A percentile compares a stretch with the other conserved stretches of the same genome.
phyloP scores from a whole-genome alignment of 1,139 yeast genomes.

The Hansenula sp. region DNA sequence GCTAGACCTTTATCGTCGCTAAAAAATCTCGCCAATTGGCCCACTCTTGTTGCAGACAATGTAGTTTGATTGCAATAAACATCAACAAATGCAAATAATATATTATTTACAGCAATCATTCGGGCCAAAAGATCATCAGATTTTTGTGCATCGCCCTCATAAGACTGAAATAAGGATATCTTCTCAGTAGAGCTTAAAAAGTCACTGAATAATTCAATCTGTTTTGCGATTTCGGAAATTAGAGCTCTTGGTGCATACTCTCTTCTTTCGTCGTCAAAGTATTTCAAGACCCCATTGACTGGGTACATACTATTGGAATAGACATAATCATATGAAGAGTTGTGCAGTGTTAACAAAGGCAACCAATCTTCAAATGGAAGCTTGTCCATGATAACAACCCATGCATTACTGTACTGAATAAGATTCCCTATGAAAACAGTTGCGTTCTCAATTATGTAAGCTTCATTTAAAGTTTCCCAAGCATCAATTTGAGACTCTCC shows the following conservation, averaged over 20 bases:
- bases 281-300: conserved; percentile 47
- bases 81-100: conserved; percentile 46
- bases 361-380: conserved; percentile 45
- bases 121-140: conserved; percentile 28
- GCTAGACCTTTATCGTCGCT: conserved; percentile 34
- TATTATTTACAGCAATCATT: conserved; percentile 33
- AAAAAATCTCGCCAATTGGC: conserved; percentile 43
- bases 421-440: conserved; percentile 41
- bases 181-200: conserved; percentile 31
- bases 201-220: conserved; percentile 29
- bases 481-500: conserved; percentile 36
- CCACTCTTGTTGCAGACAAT: conserved; percentile 44
- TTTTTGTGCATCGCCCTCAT: conserved; percentile 25
- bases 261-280: conserved; percentile 53
- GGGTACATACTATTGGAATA: conserved; percentile 52
- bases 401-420: conserved; percentile 33
- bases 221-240: conserved; percentile 29
- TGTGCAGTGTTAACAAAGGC: conserved; percentile 33
- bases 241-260: conserved; percentile 40
- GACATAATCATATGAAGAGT: conserved; percentile 60
- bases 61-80: conserved; percentile 51
- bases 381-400: conserved; percentile 43
- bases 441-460: conserved; percentile 44
- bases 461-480: conserved; percentile 50
- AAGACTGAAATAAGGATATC: conserved; percentile 32